Evolutionary conservation across 2,329 filamentous ascomycete genomes (phyloP), one percentile per base, ranked within the genome.

Genomic region (Aphanocladium album): DNA sequence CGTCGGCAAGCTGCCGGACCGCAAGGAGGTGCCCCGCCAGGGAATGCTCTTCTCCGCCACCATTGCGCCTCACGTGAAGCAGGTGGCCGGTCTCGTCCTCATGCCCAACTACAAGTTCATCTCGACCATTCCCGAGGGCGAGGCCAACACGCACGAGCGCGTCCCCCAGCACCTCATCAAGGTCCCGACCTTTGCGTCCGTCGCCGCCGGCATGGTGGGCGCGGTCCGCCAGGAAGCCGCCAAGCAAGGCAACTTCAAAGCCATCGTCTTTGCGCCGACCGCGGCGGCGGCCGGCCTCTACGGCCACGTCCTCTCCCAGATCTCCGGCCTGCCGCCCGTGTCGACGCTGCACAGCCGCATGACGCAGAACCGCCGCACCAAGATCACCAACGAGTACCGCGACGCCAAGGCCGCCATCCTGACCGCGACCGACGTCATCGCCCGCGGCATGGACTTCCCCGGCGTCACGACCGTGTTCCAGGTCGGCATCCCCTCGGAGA

Each of bases 41-140:
- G 91, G 91, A 54, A 91, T 90, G 79, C 85, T 95, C 51, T 96
- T 95, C 79, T 92, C 88, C 3, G 91, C 91, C 11, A 96, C 91
- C 21, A 89, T 96, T 74, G 88, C 85, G 43, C 83, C 84, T 25
- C 91, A 93, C 70, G 89, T 96, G 57, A 83, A 92, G 70, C 85
- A 88, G 62, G 83, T 96, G 60, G 89, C 92, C 43, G 80, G 83
- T 45, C 72, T 82, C 50, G 89, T 88, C 2, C 83, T 95, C 69
- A 85, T 86, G 64, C 82, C 78, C 12, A 75, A 85, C 58, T 96
- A 93, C 80, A 86, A 90, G 70, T 92, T 89, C 73, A 87, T 96
- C 70, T 89, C 90, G 55, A 95, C 90, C 57, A 88, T 96, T 41
- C 79, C 83, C 60, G 83, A 87, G 14, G 85, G 91, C 67, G 91